Base-by-base conservation (phyloP, 2,329 filamentous ascomycete species). In the Pseudogymnoascus sp. region DNA sequence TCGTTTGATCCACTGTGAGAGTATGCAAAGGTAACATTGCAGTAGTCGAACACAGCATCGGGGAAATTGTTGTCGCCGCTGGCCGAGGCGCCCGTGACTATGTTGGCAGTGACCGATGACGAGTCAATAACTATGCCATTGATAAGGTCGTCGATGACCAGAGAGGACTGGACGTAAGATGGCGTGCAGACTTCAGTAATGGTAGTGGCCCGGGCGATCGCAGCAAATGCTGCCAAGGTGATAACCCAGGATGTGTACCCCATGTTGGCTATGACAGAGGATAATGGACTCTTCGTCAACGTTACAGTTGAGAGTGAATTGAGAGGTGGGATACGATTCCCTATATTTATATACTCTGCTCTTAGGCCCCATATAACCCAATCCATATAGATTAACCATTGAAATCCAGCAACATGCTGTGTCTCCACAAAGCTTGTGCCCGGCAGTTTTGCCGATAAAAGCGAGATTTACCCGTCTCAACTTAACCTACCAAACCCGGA, bases 1-100 rank as follows among this genome's bases (percentile, higher is more conserved):
- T 76, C 73, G 3, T 67, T 67, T 11, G 66, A 59, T n/a, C 76
- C 77, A 33, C 73, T 68, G 59, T 80, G 78, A 2, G 74, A 72
- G 65, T 79, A 80, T 25, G 73, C 72, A 57, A 80, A 74, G 4
- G 75, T 77, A 33, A 79, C 72, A 59, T 79, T 78, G 67, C 78
- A 80, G 65, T 76, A 79, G 68, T 66, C 71, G 64, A 71, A 72
- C 9, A 63, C 71, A 18, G 59, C 71, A 62, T 70, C 70, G 12
- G 68, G 70, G 61, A 62, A 74, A 60, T 68, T 70, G 68, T 67
- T 64, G 8, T 66, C 39, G 41, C 61, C 63, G 22, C 62, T 67
- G 47, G 73, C 67, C 5, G 70, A 70, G 33, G 64, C 62, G 60
- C 75, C 75, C 37, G 68, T 71, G 30, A 75, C 69, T 5, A 72